These are phyloP conservation scores for Mycena polygramma DNA, from an alignment of 768 basidiomycete species.

Conservation along the genomic window DNA sequence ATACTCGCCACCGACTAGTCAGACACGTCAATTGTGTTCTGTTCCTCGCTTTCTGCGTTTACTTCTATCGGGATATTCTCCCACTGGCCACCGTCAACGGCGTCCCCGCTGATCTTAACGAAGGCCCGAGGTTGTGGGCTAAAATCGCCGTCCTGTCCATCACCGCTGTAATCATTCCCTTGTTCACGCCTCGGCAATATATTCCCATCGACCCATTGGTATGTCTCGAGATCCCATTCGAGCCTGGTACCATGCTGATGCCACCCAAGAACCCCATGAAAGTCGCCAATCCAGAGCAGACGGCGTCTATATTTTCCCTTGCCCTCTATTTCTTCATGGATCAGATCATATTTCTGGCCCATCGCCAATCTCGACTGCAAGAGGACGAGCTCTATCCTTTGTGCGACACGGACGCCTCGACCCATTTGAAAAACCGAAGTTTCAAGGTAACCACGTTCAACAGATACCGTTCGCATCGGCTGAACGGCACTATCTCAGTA, in stretches of 20 bases:
- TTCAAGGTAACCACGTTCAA: slow-evolving; percentile 47
- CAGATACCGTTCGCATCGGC: slow-evolving; percentile 25
- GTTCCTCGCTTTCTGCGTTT: slow-evolving; percentile 55
- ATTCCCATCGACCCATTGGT: slow-evolving; percentile 66
- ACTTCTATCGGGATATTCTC: slow-evolving; percentile 67
- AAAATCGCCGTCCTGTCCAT: slow-evolving; percentile 60
- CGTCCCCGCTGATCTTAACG: slow-evolving; percentile 34
- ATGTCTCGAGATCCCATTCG: slow-evolving; percentile 10
- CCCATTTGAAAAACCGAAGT: slow-evolving; percentile 41
- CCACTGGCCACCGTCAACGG: slow-evolving; percentile 67
- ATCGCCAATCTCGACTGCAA: slow-evolving; percentile 57
- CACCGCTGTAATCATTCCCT: slow-evolving; percentile 62
- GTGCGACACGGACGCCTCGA: slow-evolving; percentile 65
- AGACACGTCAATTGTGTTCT: slow-evolving; percentile 41
- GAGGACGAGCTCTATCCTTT: slow-evolving; percentile 71
- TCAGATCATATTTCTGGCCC: slow-evolving; percentile 58
- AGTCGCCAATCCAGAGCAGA: slow-evolving; percentile 59
- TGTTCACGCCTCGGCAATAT: slow-evolving; percentile 66
- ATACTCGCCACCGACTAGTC: slow-evolving; percentile 51
- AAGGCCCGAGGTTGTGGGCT: slow-evolving; percentile 23
- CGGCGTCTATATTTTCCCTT: slow-evolving; percentile 58
- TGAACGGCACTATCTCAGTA: slow-evolving; percentile 21
- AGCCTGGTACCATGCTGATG: neutral
- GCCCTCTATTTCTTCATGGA: slow-evolving; percentile 69
- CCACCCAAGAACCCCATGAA: neutral